These are phyloP conservation scores for Hyparrhenia diplandra DNA, from an alignment of 176 grass and related monocot genomes.

Conservation along the genomic window DNA sequence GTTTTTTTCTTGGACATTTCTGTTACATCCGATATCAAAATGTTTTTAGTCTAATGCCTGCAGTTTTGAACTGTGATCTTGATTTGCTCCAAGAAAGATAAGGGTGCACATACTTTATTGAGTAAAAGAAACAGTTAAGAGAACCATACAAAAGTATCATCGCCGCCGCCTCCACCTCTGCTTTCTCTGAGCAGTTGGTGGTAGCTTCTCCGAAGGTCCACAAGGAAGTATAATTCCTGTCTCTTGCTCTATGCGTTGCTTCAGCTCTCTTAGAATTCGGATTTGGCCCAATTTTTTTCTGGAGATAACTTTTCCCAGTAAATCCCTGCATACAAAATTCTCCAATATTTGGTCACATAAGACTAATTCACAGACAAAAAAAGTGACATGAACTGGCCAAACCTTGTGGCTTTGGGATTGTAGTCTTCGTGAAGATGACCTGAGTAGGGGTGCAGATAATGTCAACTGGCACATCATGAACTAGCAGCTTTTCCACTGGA, in stretches of 20 bases:
- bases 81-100: background rate
- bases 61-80: background rate
- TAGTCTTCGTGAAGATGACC: slow-evolving; percentile 78
- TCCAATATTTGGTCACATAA: background rate
- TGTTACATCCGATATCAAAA: background rate
- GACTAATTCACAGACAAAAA: background rate
- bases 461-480: slow-evolving; percentile 93
- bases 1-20: background rate
- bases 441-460: slow-evolving; percentile 92
- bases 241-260: slow-evolving; percentile 73
- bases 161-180: background rate
- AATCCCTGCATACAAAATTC: slow-evolving; percentile 51
- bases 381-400: background rate
- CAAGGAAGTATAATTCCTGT: slow-evolving; percentile 62
- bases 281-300: slow-evolving; percentile 84
- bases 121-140: slow-evolving; percentile 7
- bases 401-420: slow-evolving; percentile 94
- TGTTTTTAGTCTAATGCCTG: background rate
- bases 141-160: slow-evolving; percentile 3
- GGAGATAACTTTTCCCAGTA: slow-evolving; percentile 97
- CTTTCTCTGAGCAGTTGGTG: slow-evolving; percentile 68
- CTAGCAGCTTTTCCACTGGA: slow-evolving; percentile 78
- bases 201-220: slow-evolving; percentile 81
- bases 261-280: slow-evolving; percentile 73
- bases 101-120: background rate